These are phyloP conservation scores for Kingdonia uniflora DNA, from an alignment of 164 flowering plant genomes.

Conservation along the genomic window DNA sequence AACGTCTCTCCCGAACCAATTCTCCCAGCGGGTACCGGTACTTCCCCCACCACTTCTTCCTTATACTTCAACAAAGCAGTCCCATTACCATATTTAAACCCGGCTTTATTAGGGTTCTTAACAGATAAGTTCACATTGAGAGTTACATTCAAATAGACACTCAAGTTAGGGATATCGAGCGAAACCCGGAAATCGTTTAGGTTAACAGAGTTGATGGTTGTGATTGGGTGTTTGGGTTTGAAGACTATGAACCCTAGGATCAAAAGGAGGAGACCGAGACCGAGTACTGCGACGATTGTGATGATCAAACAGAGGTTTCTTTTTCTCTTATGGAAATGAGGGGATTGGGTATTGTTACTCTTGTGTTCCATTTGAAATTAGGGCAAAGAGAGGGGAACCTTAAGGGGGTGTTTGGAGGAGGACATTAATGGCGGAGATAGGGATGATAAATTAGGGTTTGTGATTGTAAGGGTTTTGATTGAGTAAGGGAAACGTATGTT, in stretches of 20 bases:
- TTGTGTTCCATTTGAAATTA: too few species aligned
- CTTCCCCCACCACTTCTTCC: conserved; percentile 53
- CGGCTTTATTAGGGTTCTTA: conserved; percentile 60
- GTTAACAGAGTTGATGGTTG: conserved; percentile 27
- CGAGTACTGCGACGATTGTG: conserved; percentile 9
- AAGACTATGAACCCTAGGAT: conserved; percentile 57
- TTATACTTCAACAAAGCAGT: conserved; percentile 42
- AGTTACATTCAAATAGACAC: conserved; percentile 39
- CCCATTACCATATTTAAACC: conserved; percentile 41
- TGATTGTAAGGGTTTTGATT: too few species aligned
- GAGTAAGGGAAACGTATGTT: too few species aligned
- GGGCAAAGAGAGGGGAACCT: too few species aligned
- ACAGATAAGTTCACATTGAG: conserved; percentile 36
- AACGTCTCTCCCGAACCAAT: conserved; percentile 30
- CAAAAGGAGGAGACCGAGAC: conserved; percentile 21
- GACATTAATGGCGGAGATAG: too few species aligned
- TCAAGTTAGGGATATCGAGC: conserved; percentile 19
- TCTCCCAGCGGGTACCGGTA: conserved; percentile 39
- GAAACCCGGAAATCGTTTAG: conserved; percentile 24
- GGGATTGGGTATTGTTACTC: too few species aligned
- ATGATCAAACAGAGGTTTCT: conserved; percentile 15
- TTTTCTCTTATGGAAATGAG: too few species aligned
- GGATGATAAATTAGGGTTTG: too few species aligned
- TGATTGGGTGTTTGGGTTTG: conserved; percentile 41
- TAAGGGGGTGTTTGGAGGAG: too few species aligned